Evolutionary conservation across 176 grass and related monocot species (phyloP).

Genomic region (Thalia dealbata): DNA sequence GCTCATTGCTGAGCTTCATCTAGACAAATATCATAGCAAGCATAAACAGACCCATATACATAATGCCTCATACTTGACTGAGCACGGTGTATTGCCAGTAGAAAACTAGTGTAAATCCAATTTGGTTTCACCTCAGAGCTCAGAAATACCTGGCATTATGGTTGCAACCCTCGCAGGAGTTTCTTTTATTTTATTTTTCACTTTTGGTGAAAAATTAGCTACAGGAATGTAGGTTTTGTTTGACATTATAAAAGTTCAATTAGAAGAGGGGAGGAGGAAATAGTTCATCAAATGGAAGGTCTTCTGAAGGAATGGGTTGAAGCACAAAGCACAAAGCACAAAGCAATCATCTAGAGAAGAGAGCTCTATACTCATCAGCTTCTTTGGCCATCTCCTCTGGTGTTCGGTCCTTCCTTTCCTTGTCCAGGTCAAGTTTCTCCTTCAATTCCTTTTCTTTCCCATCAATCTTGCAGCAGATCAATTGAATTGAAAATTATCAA

Average conservation of each 20-base stretch:
- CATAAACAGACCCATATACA: too few relatives aligned
- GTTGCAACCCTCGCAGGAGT: too few relatives aligned
- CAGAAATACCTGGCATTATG: too few relatives aligned
- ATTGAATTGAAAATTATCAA: neutral
- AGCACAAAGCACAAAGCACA: neutral
- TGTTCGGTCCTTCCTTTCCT: constrained; percentile 63
- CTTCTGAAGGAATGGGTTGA: neutral
- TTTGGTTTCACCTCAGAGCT: too few relatives aligned
- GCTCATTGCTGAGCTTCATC: too few relatives aligned
- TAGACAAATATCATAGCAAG: too few relatives aligned
- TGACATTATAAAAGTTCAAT: neutral
- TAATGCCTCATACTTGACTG: too few relatives aligned
- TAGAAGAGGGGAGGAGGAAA: neutral
- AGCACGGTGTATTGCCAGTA: too few relatives aligned
- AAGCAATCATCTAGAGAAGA: constrained; percentile 40
- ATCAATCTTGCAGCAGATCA: constrained; percentile 36
- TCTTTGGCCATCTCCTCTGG: constrained; percentile 63
- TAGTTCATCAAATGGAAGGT: neutral
- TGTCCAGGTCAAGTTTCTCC: constrained; percentile 86
- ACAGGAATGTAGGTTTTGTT: neutral
- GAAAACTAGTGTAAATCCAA: too few relatives aligned
- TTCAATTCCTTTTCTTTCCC: constrained; percentile 76
- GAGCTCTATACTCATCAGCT: constrained; percentile 45
- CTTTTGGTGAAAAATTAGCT: too few relatives aligned
- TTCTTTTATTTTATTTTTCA: too few relatives aligned